Evolutionary conservation across 345 rosid species (phyloP), one percentile per base, ranked within the genome.

Genomic region (Ceriops zippeliana): DNA sequence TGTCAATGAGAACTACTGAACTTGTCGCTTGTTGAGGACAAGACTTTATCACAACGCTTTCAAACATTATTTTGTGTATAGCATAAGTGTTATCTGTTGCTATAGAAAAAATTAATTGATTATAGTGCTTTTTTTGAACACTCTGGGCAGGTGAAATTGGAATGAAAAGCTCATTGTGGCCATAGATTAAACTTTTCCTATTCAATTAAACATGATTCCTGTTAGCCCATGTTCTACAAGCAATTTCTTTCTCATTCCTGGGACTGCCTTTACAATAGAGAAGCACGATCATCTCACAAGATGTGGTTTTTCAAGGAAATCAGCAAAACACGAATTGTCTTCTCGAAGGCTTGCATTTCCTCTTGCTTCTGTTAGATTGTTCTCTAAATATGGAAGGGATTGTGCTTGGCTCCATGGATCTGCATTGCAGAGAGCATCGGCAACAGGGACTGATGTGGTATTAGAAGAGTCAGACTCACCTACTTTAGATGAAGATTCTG

Each of bases 391-490:
- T 69, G 71, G 71, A 72, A 76, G 80, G 24, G 80, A 73, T 52
- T 67, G 59, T 77, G 65, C 68, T 53, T 62, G 80, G 58, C 76
- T 76, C 71, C 78, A 63, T 72, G 89, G 70, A 76, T 76, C 75
- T 68, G 68, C 65, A 58, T 62, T 38, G 37, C 62, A 7, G 54
- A 24, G 34, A 64, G 54, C 78, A 35, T 78, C 83, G 70, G 91
- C 97, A 61, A 86, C 90, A 0, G 96, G 83, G 65, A 82, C 84
- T 58, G 89, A 47, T 59, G 87, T 91, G 6, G 85, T 86, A 1
- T 83, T 89, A 66, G 90, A 86, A 74, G 90, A 84, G 79, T 79
- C 89, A 56, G 84, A 78, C 76, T 68, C 87, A 65, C 72, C 87
- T 72, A 82, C 72, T 28, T 72, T 58, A 7, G 83, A 79, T 16